Evolutionary conservation across 345 rosid genomes (phyloP), one percentile per base, ranked within the genome.

Genomic region (Lepidium sativum): DNA sequence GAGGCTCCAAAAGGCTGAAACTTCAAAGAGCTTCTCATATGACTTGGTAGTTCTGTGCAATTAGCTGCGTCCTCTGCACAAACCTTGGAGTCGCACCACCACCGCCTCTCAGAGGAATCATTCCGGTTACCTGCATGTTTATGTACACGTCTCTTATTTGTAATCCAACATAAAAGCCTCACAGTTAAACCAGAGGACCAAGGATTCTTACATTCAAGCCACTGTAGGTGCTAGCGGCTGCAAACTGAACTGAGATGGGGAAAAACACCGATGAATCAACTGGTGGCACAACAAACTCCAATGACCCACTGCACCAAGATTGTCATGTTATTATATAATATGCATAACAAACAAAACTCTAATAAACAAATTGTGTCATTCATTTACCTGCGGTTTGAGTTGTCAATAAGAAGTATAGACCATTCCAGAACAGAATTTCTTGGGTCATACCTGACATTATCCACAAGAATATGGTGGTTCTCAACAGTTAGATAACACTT

Each of bases 251-350:
- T 42, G 96, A 82, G 56, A 95, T 95, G 54, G 98, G 99, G 79
- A 95, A 95, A 79, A 91, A 95, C 10, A 63, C 80, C 9, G 98
- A 85, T 54, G 99, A 77, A 83, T 95, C 98, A 51, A 81, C 96
- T 42, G 99, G 87, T 54, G 99, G 99, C 67, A 95, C 98, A 33
- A 87, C 96, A 69, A 95, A 95, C 79, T 95, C 99, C 99, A 95
- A 81, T 15, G 96, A 82, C 62, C 99, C 99, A 79, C 99, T 95
- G 88, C 80, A 70, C 67, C 71, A 31, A 38, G 15, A 37, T 16
- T 23, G 72, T 34, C 40, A 60, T 47, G 21, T 41, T 6, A 23
- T 42, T 41, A 42, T 38, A 37, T 9, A 40, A 9, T 16, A 43
- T 39, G 21, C 14, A 59, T 14, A 50, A 43, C 27, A 57, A 45